Conservation (phyloP, 257 asterid genomes). For the Nicotiana obtusifolia region DNA sequence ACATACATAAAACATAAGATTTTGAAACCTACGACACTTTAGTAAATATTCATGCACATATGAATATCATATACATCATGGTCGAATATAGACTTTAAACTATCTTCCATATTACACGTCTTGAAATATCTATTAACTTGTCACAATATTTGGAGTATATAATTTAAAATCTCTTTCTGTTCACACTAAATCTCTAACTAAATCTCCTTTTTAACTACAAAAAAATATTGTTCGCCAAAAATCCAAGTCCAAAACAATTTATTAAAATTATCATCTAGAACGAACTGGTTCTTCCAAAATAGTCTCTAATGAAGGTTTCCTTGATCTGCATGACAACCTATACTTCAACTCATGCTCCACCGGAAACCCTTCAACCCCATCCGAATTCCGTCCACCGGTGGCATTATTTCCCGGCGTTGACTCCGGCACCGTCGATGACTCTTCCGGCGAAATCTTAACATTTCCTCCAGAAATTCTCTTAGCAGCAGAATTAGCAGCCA, state of each 20-base stretch:
- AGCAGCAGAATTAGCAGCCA: conserved; percentile 35
- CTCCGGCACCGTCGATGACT: not conserved
- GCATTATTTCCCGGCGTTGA: not conserved
- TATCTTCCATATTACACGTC: not conserved
- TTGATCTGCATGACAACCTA: conserved; percentile 28
- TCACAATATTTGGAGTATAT: not conserved
- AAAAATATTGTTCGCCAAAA: not conserved
- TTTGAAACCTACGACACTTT: not conserved
- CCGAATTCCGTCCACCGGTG: not conserved
- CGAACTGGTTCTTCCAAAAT: conserved; percentile 29
- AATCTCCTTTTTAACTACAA: too few relatives aligned
- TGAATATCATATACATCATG: not conserved
- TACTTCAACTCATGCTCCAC: conserved; percentile 7
- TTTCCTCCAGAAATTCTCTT: conserved; percentile 25
- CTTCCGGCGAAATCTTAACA: conserved; percentile 10
- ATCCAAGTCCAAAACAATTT: not conserved
- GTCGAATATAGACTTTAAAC: not conserved
- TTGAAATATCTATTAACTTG: not conserved
- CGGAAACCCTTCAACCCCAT: conserved; percentile 17
- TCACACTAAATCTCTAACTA: not conserved
- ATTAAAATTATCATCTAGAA: conserved; percentile 15
- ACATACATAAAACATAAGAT: not conserved
- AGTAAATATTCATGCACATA: not conserved
- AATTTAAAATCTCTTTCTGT: not conserved
- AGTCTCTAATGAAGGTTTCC: conserved; percentile 30